Evolutionary conservation across 176 grass and related monocot genomes (phyloP).

Genomic region (Miscanthus lutarioriparius): DNA sequence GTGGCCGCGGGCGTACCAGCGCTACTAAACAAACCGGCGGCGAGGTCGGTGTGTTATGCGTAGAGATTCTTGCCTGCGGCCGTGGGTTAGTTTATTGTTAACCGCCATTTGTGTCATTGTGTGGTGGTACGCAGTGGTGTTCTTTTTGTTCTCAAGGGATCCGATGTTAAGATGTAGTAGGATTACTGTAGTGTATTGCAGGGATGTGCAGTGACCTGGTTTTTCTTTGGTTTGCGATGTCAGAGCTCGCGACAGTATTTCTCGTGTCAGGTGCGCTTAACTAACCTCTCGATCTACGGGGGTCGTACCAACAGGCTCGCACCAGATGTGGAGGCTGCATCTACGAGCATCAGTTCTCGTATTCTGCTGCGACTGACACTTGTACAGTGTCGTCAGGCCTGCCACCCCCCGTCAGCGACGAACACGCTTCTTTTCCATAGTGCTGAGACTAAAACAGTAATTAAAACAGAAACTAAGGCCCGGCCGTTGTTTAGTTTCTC

Average conservation of each 20-base stretch:
- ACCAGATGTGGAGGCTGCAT: neutral
- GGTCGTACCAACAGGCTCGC: neutral
- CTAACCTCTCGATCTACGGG: constrained; percentile 25
- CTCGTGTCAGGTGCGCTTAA: constrained; percentile 36
- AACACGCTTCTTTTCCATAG: too few relatives aligned
- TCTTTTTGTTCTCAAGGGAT: constrained; percentile 25
- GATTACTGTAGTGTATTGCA: neutral
- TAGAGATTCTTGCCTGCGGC: neutral
- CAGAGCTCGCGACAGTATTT: constrained; percentile 37
- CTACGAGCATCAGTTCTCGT: neutral
- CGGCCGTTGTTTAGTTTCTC: too few relatives aligned
- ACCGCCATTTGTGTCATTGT: neutral
- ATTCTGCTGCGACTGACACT: neutral
- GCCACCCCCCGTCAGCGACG: neutral
- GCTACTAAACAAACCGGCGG: neutral
- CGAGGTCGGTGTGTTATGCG: neutral
- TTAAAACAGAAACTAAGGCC: too few relatives aligned
- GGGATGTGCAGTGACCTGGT: neutral
- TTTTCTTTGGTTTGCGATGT: neutral
- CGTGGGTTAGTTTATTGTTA: neutral
- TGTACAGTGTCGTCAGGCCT: neutral
- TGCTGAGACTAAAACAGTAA: too few relatives aligned
- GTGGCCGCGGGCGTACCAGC: constrained; percentile 8
- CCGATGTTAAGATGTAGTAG: constrained; percentile 26
- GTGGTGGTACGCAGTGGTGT: neutral